Evolutionary conservation across 2,329 filamentous ascomycete genomes (phyloP).

Genomic region (Aspergillus brasiliensis): DNA sequence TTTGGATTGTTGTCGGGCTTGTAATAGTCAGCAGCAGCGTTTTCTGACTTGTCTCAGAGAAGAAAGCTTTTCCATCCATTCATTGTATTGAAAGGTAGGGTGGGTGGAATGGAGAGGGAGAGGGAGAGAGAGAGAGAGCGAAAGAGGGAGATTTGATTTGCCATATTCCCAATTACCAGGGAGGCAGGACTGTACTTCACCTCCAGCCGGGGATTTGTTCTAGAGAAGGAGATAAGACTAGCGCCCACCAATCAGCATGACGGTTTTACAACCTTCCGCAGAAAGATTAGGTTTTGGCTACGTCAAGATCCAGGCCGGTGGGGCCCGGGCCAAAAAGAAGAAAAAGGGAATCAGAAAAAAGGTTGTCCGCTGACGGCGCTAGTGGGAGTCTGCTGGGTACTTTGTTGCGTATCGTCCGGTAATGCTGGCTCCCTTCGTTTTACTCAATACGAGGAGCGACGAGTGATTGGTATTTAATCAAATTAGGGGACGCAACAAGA

Average conservation of each 20-base stretch:
- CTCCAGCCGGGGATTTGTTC: constrained; percentile 14
- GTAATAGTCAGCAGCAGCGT: neutral
- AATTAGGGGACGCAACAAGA: neutral
- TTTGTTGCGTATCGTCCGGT: constrained; percentile 12
- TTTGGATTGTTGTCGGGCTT: neutral
- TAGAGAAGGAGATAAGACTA: constrained; percentile 33
- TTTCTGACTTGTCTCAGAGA: neutral
- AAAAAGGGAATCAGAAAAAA: constrained; percentile 17
- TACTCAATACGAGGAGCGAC: neutral
- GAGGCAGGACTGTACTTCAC: neutral
- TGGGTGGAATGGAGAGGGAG: neutral
- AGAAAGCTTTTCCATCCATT: neutral
- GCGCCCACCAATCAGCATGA: constrained; percentile 31
- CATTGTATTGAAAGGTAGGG: neutral
- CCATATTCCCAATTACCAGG: too few species aligned
- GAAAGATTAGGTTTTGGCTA: constrained; percentile 40
- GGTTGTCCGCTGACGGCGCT: constrained; percentile 17
- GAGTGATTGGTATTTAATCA: neutral
- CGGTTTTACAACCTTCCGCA: constrained; percentile 32
- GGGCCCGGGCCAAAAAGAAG: constrained; percentile 18
- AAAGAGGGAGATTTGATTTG: too few species aligned
- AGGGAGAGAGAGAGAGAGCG: too few species aligned
- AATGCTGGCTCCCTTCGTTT: constrained; percentile 9
- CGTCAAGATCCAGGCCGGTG: constrained; percentile 38
- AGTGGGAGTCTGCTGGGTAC: constrained; percentile 14